Conservation (phyloP, 78 protist genomes). For the Ministeria vibrans region DNA sequence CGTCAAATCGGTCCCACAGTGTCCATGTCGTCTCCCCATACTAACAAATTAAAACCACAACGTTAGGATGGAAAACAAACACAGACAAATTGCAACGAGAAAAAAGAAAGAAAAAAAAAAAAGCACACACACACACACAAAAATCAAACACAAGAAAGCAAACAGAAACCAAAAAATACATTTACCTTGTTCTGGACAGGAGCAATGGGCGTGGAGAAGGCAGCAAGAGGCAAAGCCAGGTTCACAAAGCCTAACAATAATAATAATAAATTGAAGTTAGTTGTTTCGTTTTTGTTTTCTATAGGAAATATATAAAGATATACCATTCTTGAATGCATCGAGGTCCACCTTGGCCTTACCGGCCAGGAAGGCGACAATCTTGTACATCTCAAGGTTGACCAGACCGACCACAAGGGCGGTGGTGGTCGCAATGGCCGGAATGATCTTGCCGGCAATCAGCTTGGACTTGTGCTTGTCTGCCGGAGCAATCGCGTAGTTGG, state of each 20-base stretch:
- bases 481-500: slow-evolving; percentile 81
- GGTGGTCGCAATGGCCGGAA: slow-evolving; percentile 99
- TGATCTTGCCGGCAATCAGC: slow-evolving; percentile 97
- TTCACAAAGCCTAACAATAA: slow-evolving; percentile 92
- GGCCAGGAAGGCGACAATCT: too few species aligned
- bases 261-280: too few species aligned
- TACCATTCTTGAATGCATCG: slow-evolving; percentile 76
- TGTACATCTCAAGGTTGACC: slow-evolving; percentile 84
- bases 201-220: slow-evolving; percentile 87
- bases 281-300: too few species aligned
- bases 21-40: slow-evolving; percentile 53
- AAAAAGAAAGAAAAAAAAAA: neutral
- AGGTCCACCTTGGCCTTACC: too few species aligned
- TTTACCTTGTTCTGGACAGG: slow-evolving; percentile 55
- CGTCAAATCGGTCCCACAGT: slow-evolving; percentile 79
- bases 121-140: neutral
- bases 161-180: neutral
- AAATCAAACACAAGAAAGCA: neutral
- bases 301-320: too few species aligned
- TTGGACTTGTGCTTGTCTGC: slow-evolving; percentile 68
- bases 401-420: slow-evolving; percentile 96
- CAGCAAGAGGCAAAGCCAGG: slow-evolving; percentile 92
- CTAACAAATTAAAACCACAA: slow-evolving; percentile 13
- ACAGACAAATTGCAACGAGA: neutral
- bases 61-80: too few species aligned